Percentiles rank a stretch among this genome's conserved stretches.
Evolutionary conservation across 1,139 yeast genomes (phyloP).

Genomic region (Meyerozyma sp.): DNA sequence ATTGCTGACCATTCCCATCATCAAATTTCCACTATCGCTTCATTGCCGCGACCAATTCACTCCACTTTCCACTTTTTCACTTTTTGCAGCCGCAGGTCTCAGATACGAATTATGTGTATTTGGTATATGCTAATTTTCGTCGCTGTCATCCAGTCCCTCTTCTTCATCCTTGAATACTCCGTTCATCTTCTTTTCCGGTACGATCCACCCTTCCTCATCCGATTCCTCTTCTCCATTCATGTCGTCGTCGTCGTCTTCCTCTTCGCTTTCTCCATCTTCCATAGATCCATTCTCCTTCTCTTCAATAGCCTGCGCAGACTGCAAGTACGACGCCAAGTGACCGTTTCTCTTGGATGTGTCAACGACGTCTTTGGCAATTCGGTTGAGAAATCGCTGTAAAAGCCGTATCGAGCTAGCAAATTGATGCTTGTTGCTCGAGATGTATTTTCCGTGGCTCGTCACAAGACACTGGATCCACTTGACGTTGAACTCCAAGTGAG

Average conservation of each 20-base stretch:
- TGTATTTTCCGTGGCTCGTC: slow-evolving; percentile 71
- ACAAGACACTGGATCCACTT: slow-evolving; percentile 73
- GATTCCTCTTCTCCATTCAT: slow-evolving; percentile 5
- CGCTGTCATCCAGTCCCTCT: background rate
- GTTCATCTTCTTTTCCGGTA: background rate
- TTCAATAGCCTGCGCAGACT: slow-evolving; percentile 2
- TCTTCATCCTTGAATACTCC: background rate
- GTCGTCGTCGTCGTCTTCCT: slow-evolving; percentile 16
- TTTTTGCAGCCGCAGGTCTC: background rate
- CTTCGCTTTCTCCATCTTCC: slow-evolving; percentile 11
- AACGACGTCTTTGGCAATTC: slow-evolving; percentile 71
- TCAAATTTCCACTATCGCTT: too few species aligned
- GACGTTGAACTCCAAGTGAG: slow-evolving; percentile 79
- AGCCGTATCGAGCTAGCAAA: slow-evolving; percentile 66
- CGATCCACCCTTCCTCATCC: slow-evolving; percentile 1
- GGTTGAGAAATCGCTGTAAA: slow-evolving; percentile 68
- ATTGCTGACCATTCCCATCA: too few species aligned
- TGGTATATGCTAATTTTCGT: background rate
- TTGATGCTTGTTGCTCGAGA: slow-evolving; percentile 56
- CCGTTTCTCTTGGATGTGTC: slow-evolving; percentile 50
- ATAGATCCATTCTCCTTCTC: slow-evolving; percentile 10
- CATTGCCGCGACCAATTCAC: too few species aligned
- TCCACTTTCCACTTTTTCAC: too few species aligned
- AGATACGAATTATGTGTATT: background rate
- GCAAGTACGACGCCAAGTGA: slow-evolving; percentile 43